These are phyloP conservation scores for Penicillium janthinellum DNA, from an alignment of 2,329 filamentous ascomycete species.

Conservation along the genomic window DNA sequence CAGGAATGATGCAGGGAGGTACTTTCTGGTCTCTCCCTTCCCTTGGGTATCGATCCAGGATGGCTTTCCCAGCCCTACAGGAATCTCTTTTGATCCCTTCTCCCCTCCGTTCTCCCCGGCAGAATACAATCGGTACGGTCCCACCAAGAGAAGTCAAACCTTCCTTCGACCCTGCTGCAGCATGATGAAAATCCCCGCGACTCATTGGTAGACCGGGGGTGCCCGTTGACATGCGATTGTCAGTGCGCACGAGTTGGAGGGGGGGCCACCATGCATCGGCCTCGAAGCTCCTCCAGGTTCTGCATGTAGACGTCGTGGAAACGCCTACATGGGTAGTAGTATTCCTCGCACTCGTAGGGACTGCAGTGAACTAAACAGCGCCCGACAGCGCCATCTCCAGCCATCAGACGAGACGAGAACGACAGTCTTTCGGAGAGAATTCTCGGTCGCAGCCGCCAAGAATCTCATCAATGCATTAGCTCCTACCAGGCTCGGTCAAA, in stretches of 20 bases:
- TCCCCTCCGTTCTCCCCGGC: background rate
- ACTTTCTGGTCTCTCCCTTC: background rate
- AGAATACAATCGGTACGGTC: background rate
- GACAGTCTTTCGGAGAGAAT: background rate
- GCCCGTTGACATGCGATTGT: slow-evolving; percentile 9
- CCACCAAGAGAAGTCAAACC: slow-evolving; percentile 2
- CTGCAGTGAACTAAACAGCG: too few relatives aligned
- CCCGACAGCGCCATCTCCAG: background rate
- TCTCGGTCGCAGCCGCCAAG: background rate
- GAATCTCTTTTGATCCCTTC: background rate
- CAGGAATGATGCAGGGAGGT: slow-evolving; percentile 10
- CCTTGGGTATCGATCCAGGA: background rate
- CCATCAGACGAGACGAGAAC: background rate
- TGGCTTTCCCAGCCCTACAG: background rate
- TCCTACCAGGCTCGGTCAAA: background rate
- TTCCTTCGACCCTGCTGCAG: slow-evolving; percentile 1
- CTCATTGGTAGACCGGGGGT: background rate
- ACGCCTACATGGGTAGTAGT: too few relatives aligned
- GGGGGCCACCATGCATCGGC: slow-evolving; percentile 1
- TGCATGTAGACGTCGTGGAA: background rate
- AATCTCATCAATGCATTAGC: background rate
- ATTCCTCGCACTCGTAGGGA: too few relatives aligned
- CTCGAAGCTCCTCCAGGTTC: background rate
- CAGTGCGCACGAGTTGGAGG: slow-evolving; percentile 24
- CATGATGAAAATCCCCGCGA: background rate